Conservation (phyloP, 2,329 filamentous ascomycete genomes). For the Ceratocystiopsis minuta region DNA sequence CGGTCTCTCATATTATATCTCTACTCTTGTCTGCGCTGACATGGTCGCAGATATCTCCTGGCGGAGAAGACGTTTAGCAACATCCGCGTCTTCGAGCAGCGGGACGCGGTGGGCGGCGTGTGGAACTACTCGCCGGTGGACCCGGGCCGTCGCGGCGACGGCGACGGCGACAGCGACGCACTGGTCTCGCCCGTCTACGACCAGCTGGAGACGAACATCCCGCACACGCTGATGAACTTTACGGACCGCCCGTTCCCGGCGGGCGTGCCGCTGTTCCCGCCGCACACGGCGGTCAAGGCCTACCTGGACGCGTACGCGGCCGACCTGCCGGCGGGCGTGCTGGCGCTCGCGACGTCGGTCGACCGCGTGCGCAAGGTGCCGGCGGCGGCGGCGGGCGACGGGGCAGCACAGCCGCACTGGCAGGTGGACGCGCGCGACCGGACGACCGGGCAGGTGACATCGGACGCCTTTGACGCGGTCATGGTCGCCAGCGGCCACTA, state of each 20-base stretch:
- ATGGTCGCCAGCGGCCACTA: conserved; percentile 64
- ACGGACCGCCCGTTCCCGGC: conserved; percentile 44
- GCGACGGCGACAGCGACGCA: conserved; percentile 19
- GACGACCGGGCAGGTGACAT: conserved; percentile 29
- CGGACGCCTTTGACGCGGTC: conserved; percentile 46
- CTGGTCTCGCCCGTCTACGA: conserved; percentile 74
- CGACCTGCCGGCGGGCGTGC: conserved; percentile 28
- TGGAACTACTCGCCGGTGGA: conserved; percentile 68
- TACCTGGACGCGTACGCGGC: conserved; percentile 59
- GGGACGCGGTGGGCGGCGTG: conserved; percentile 56
- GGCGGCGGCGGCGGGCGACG: background rate
- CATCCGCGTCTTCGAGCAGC: conserved; percentile 70
- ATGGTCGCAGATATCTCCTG: conserved; percentile 45
- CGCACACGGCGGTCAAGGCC: conserved; percentile 47
- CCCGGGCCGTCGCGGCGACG: conserved; percentile 20
- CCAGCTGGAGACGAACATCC: conserved; percentile 71
- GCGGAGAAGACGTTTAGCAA: conserved; percentile 49
- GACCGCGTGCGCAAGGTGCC: conserved; percentile 30
- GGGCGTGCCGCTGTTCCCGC: conserved; percentile 52
- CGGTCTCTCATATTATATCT: no score
- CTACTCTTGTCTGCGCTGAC: no score
- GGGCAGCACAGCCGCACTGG: no score
- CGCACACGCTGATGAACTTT: conserved; percentile 63
- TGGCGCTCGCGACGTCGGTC: conserved; percentile 48
- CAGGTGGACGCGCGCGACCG: conserved; percentile 35